Conservation (phyloP, 2,329 filamentous ascomycete species). For the Aureobasidium mangrovei region DNA sequence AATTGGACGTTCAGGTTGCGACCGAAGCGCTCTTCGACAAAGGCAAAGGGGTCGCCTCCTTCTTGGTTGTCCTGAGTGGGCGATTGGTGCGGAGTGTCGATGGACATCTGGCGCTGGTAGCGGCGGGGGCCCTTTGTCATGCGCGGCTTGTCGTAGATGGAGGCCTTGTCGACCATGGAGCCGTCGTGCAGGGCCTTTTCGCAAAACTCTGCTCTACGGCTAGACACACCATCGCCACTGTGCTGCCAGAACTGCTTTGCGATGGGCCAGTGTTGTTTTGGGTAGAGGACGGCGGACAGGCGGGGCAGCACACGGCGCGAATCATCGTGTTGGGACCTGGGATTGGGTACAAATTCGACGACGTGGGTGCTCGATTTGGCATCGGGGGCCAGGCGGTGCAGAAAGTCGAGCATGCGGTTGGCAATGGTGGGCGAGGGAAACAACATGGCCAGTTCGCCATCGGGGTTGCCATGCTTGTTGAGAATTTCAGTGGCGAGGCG, state of each 20-base stretch:
- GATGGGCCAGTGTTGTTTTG: conserved; percentile 54
- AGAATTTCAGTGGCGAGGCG: conserved; percentile 63
- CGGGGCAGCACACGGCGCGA: conserved; percentile 36
- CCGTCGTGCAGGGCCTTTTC: conserved; percentile 64
- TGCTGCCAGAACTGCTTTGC: conserved; percentile 99
- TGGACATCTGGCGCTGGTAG: conserved; percentile 59
- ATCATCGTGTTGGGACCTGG: conserved; percentile 43
- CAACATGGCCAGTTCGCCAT: conserved; percentile 61
- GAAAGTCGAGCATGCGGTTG: conserved; percentile 65
- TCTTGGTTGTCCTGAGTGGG: conserved; percentile 25
- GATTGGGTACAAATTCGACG: conserved; percentile 56
- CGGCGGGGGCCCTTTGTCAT: conserved; percentile 64
- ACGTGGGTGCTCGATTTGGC: conserved; percentile 43
- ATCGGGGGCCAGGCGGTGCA: conserved; percentile 50
- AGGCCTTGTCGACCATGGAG: conserved; percentile 47
- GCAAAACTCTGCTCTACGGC: conserved; percentile 84
- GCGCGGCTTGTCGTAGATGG: conserved; percentile 30
- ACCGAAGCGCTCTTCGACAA: conserved; percentile 90
- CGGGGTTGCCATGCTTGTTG: conserved; percentile 51
- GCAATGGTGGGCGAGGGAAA: conserved; percentile 68
- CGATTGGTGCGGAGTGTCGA: conserved; percentile 23
- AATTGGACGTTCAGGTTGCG: conserved; percentile 77
- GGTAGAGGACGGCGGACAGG: conserved; percentile 56
- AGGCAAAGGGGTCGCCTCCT: conserved; percentile 61
- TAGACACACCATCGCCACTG: conserved; percentile 84